Percentiles rank a stretch among this genome's conserved stretches.
Evolutionary conservation across 176 grass and related monocot species (phyloP).

Genomic region (Cocos nucifera): DNA sequence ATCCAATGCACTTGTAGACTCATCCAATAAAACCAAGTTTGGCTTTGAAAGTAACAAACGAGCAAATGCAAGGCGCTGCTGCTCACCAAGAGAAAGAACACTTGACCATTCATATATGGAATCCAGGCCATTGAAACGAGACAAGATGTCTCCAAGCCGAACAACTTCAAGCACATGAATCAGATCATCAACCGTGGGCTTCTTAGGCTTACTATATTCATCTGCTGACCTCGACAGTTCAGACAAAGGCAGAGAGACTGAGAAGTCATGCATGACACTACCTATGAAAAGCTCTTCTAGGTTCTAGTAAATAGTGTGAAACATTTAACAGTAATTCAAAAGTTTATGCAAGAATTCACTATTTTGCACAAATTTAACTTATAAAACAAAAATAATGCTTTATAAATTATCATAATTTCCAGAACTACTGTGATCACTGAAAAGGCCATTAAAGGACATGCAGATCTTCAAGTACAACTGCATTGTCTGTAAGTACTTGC

Average conservation of each 20-base stretch:
- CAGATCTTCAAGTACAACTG: no score
- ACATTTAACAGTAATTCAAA: no score
- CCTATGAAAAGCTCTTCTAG: background rate
- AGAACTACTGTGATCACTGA: no score
- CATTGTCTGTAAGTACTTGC: no score
- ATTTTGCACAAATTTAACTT: no score
- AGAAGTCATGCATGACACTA: slow-evolving; percentile 10
- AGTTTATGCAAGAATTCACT: no score
- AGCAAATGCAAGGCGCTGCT: slow-evolving; percentile 95
- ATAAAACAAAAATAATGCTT: no score
- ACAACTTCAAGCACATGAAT: slow-evolving; percentile 62
- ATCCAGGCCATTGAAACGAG: slow-evolving; percentile 87
- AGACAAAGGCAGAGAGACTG: slow-evolving; percentile 65
- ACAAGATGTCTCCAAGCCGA: slow-evolving; percentile 69
- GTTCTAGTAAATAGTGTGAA: background rate
- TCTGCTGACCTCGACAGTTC: slow-evolving; percentile 35
- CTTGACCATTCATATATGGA: slow-evolving; percentile 91
- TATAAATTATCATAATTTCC: no score
- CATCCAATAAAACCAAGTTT: slow-evolving; percentile 70
- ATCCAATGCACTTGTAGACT: slow-evolving; percentile 93
- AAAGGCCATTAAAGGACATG: no score
- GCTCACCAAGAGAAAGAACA: slow-evolving; percentile 95
- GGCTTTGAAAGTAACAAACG: slow-evolving; percentile 71
- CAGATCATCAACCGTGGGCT: slow-evolving; percentile 65
- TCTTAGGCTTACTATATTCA: slow-evolving; percentile 29